These are phyloP conservation scores for Boletus reticulatus DNA, from an alignment of 768 basidiomycete genomes.

Conservation along the genomic window DNA sequence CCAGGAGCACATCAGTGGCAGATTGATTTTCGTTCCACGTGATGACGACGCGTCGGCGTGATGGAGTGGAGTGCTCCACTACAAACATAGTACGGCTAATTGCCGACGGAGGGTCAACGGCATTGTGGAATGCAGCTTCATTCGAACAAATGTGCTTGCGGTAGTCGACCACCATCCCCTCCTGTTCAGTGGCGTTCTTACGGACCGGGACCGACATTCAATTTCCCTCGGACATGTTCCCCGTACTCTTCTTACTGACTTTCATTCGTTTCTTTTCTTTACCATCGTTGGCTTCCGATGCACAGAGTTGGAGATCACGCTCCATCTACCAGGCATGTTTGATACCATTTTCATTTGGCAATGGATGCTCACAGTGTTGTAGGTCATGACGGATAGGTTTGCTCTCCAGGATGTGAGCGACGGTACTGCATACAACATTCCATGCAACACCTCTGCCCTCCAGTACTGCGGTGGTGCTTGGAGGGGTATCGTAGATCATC, in stretches of 20 bases:
- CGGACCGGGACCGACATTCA: background rate
- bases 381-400: conserved; percentile 61
- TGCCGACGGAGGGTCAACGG: conserved; percentile 25
- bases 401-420: conserved; percentile 42
- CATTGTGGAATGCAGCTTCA: conserved; percentile 18
- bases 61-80: background rate
- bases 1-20: background rate
- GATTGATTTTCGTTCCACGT: conserved; percentile 29
- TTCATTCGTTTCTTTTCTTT: conserved; percentile 3
- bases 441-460: conserved; percentile 46
- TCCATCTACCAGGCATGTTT: conserved; percentile 52
- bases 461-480: conserved; percentile 60
- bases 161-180: background rate
- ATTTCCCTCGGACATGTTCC: conserved; percentile 5
- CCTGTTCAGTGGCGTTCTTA: conserved; percentile 1
- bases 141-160: conserved; percentile 3
- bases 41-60: conserved; percentile 17
- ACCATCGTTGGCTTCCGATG: conserved; percentile 35
- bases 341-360: background rate
- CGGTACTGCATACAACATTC: conserved; percentile 27
- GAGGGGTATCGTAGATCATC: conserved; percentile 47
- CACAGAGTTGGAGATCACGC: conserved; percentile 49
- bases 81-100: conserved; percentile 9
- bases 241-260: conserved; percentile 7
- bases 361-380: background rate